A percentile compares a stretch with the other conserved stretches of the same genome.
phyloP scores from a whole-genome alignment of 2,329 filamentous ascomycete genomes.

The Chaetomiaceae sp. region DNA sequence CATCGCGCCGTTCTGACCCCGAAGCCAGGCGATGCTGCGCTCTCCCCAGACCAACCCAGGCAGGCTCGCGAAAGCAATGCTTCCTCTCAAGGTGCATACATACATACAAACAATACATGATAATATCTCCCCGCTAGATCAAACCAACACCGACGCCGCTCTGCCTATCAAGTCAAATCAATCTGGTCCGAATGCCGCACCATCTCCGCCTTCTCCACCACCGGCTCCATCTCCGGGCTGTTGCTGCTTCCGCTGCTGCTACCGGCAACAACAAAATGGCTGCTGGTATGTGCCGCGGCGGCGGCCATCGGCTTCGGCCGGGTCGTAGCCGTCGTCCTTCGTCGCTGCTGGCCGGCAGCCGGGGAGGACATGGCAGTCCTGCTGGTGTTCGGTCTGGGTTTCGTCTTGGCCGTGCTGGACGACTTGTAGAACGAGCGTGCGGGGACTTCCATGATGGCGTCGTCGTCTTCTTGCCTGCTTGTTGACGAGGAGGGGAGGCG shows the following conservation, averaged over 20 bases:
- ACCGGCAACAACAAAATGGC: background rate
- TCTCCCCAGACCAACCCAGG: no score
- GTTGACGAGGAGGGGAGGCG: conserved; percentile 3
- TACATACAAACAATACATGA: no score
- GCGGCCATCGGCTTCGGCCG: no score
- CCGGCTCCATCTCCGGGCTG: background rate
- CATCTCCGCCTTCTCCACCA: conserved; percentile 15
- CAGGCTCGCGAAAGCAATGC: no score
- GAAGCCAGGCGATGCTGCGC: no score
- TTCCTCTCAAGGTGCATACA: no score
- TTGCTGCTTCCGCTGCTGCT: background rate
- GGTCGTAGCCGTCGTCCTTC: background rate
- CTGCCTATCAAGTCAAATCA: conserved; percentile 17
- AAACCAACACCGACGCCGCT: no score
- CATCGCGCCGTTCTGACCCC: no score
- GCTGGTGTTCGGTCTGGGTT: no score
- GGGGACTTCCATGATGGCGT: background rate
- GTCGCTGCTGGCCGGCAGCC: background rate
- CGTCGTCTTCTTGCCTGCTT: background rate
- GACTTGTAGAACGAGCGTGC: conserved; percentile 2
- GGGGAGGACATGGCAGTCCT: background rate
- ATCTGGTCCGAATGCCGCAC: conserved; percentile 12
- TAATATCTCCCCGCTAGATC: no score
- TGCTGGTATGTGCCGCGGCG: background rate
- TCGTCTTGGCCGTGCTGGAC: background rate